phyloP scores from a whole-genome alignment of 495 filamentous ascomycete genomes.

The Penicillium bovifimosum region DNA sequence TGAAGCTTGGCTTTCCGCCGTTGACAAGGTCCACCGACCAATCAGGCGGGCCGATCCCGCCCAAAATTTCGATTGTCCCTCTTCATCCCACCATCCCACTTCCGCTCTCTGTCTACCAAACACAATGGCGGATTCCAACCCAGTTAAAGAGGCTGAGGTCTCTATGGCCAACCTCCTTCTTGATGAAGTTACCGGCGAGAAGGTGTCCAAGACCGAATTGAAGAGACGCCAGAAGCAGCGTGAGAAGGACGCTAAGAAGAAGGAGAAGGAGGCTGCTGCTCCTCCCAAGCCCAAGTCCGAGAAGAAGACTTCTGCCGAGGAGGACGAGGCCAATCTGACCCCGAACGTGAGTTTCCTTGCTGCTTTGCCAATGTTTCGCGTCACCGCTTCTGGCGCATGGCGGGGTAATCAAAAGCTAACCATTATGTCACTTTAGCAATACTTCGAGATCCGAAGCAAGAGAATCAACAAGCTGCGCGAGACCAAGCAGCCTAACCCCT shows the following conservation, averaged over 20 bases:
- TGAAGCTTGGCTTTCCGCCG: neutral
- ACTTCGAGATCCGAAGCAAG: conserved; percentile 91
- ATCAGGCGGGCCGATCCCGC: conserved; percentile 31
- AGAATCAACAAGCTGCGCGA: conserved; percentile 78
- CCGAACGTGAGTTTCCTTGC: conserved; percentile 64
- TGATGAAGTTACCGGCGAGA: conserved; percentile 82
- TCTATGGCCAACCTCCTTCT: conserved; percentile 69
- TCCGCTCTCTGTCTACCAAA: conserved; percentile 12
- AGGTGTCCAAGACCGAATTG: conserved; percentile 79
- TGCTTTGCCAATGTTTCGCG: neutral
- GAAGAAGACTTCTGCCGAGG: conserved; percentile 65
- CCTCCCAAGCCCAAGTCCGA: conserved; percentile 58
- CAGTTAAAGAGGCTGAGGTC: conserved; percentile 52
- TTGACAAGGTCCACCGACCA: conserved; percentile 15
- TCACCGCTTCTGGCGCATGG: neutral
- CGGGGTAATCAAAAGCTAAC: conserved; percentile 13
- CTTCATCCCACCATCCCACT: conserved; percentile 25
- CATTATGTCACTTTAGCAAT: conserved; percentile 59
- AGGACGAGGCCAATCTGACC: conserved; percentile 71
- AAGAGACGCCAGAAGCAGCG: conserved; percentile 96
- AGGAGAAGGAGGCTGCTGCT: conserved; percentile 72
- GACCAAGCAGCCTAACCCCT: conserved; percentile 78
- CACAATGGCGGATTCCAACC: conserved; percentile 44
- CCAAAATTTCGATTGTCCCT: conserved; percentile 36
- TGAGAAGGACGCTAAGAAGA: conserved; percentile 80